Conservation (phyloP, 192 early-diverging fungal species). For the Rhizophagus sp. region DNA sequence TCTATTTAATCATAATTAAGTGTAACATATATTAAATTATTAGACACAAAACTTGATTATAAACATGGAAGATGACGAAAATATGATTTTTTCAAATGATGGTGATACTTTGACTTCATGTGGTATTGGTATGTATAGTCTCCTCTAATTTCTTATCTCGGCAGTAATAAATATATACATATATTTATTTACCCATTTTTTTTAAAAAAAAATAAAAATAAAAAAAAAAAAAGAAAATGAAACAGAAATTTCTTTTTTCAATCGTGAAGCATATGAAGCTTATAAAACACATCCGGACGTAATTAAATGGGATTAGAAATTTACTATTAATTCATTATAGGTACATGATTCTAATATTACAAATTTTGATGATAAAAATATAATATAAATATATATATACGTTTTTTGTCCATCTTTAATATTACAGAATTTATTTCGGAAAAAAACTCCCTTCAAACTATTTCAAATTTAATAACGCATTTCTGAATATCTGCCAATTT, state of each 20-base stretch:
- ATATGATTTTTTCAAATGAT: slow-evolving; percentile 61
- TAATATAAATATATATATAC: not conserved
- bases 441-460: too few relatives aligned
- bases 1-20: slow-evolving; percentile 9
- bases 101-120: slow-evolving; percentile 50
- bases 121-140: slow-evolving; percentile 59
- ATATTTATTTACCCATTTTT: not conserved
- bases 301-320: slow-evolving; percentile 67
- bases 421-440: too few relatives aligned
- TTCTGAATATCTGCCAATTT: too few relatives aligned
- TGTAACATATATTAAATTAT: slow-evolving; percentile 21
- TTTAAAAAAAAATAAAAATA: not conserved
- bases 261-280: slow-evolving; percentile 63
- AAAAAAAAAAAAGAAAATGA: slow-evolving; percentile 62
- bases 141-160: too few relatives aligned
- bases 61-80: slow-evolving; percentile 76
- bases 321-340: not conserved
- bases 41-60: slow-evolving; percentile 85
- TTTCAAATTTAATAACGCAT: too few relatives aligned
- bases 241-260: slow-evolving; percentile 85
- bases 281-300: slow-evolving; percentile 73
- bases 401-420: too few relatives aligned
- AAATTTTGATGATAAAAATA: not conserved
- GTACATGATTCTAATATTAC: not conserved
- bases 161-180: too few relatives aligned